phyloP scores from a whole-genome alignment of 2,329 filamentous ascomycete species.

The Nemania sp. region DNA sequence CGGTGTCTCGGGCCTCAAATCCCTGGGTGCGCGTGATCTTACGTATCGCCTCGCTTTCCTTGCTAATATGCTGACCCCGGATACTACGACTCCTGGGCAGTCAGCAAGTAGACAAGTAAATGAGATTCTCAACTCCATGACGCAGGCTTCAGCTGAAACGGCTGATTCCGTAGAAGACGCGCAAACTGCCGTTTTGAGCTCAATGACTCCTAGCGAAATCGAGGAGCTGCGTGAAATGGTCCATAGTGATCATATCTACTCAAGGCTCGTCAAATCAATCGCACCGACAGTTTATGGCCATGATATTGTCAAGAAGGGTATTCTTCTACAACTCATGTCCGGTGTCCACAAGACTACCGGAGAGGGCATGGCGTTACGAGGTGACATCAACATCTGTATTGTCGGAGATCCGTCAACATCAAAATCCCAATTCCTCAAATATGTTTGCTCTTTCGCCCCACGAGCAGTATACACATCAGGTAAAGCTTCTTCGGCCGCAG shows the following conservation, averaged over 20 bases:
- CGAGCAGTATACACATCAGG: conserved; percentile 97
- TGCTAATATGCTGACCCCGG: conserved; percentile 94
- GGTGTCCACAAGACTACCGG: conserved; percentile 92
- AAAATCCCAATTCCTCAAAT: conserved; percentile 98
- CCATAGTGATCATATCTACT: conserved; percentile 94
- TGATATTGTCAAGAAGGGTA: conserved; percentile 96
- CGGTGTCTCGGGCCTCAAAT: conserved; percentile 89
- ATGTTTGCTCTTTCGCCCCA: conserved; percentile 96
- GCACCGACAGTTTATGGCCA: conserved; percentile 98
- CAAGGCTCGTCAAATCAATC: conserved; percentile 89
- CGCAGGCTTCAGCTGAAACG: conserved; percentile 76
- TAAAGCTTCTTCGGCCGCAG: conserved; percentile 95
- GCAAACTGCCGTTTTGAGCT: conserved; percentile 87
- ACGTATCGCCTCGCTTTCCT: conserved; percentile 98
- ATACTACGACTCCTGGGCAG: conserved; percentile 83
- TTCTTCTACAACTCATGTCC: conserved; percentile 94
- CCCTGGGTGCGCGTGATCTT: conserved; percentile 92
- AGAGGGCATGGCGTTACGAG: conserved; percentile 94
- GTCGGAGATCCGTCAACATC: conserved; percentile 97
- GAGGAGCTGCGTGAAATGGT: conserved; percentile 93
- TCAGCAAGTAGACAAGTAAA: conserved; percentile 78
- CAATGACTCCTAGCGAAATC: conserved; percentile 87
- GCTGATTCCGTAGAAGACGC: conserved; percentile 83
- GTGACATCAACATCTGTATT: conserved; percentile 98
- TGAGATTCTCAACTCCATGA: conserved; percentile 87